Percentiles rank a stretch among this genome's conserved stretches.
Conservation (phyloP, 2,329 filamentous ascomycete genomes). For the Colletotrichum melonis region DNA sequence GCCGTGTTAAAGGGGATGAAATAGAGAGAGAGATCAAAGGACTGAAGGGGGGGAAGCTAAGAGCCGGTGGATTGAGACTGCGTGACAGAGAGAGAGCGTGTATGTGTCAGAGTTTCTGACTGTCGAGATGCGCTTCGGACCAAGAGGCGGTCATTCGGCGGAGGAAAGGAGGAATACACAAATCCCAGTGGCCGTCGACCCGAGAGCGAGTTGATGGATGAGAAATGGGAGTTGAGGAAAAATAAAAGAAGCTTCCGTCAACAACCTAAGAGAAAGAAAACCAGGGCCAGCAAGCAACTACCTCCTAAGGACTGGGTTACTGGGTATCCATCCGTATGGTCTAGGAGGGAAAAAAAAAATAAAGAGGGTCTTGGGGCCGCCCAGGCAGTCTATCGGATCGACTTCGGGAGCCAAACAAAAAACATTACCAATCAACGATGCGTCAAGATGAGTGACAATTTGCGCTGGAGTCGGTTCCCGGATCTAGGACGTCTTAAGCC, state of each 20-base stretch:
- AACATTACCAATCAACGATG: slow-evolving; percentile 31
- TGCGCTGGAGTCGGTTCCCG: slow-evolving; percentile 10
- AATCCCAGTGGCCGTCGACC: slow-evolving; percentile 8
- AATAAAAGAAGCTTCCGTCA: not conserved
- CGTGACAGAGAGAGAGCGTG: not conserved
- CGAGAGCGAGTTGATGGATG: not conserved
- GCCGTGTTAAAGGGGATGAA: slow-evolving; percentile 10
- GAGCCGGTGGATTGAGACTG: not conserved
- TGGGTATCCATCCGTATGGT: not conserved
- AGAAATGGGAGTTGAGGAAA: not conserved
- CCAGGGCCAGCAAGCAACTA: not conserved
- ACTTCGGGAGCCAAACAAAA: slow-evolving; percentile 22
- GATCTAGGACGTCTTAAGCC: slow-evolving; percentile 31
- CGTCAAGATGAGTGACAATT: slow-evolving; percentile 16
- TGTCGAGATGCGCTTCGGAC: slow-evolving; percentile 4
- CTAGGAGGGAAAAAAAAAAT: not conserved
- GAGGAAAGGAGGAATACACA: slow-evolving; percentile 6
- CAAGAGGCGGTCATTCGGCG: slow-evolving; percentile 14
- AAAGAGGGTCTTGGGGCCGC: not conserved
- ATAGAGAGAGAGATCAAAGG: not conserved
- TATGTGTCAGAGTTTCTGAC: not conserved
- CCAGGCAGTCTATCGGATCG: slow-evolving; percentile 21
- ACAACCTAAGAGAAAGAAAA: not conserved
- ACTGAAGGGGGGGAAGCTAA: not conserved
- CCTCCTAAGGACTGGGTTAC: too few species aligned